These are phyloP conservation scores for Verticillium klebahnii DNA, from an alignment of 2,329 filamentous ascomycete species.

Conservation along the genomic window DNA sequence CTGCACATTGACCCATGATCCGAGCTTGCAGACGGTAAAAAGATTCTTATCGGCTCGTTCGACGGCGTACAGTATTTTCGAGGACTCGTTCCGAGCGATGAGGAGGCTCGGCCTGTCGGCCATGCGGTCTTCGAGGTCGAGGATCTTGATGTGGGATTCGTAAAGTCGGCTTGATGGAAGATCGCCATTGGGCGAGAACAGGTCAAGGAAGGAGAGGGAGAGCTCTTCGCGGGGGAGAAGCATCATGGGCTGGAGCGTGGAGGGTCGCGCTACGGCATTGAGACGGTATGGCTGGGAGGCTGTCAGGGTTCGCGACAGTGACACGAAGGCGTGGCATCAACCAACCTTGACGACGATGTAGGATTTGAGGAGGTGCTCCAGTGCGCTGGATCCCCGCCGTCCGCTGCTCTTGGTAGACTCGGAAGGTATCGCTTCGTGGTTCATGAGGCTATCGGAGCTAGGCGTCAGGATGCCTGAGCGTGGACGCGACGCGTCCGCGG, in stretches of 20 bases:
- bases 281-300: slow-evolving; percentile 48
- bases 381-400: slow-evolving; percentile 31
- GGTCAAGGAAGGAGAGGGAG: slow-evolving; percentile 57
- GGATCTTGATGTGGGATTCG: slow-evolving; percentile 56
- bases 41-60: slow-evolving; percentile 58
- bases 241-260: slow-evolving; percentile 55
- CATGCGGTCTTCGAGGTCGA: slow-evolving; percentile 60
- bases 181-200: slow-evolving; percentile 43
- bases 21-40: slow-evolving; percentile 66
- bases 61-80: slow-evolving; percentile 53
- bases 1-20: slow-evolving; percentile 58
- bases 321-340: neutral
- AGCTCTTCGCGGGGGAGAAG: slow-evolving; percentile 57
- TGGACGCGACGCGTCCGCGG: slow-evolving; percentile 46
- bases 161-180: slow-evolving; percentile 52
- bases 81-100: slow-evolving; percentile 54
- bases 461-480: slow-evolving; percentile 35
- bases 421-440: slow-evolving; percentile 16
- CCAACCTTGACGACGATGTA: slow-evolving; percentile 49
- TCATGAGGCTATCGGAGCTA: slow-evolving; percentile 32
- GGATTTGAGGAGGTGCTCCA: slow-evolving; percentile 47
- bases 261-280: slow-evolving; percentile 46
- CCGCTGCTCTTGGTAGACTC: slow-evolving; percentile 19
- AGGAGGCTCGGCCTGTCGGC: slow-evolving; percentile 51
- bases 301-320: slow-evolving; percentile 12